Base-by-base conservation (phyloP, 352 stramenopile species). In the Globisporangium nodosum region DNA sequence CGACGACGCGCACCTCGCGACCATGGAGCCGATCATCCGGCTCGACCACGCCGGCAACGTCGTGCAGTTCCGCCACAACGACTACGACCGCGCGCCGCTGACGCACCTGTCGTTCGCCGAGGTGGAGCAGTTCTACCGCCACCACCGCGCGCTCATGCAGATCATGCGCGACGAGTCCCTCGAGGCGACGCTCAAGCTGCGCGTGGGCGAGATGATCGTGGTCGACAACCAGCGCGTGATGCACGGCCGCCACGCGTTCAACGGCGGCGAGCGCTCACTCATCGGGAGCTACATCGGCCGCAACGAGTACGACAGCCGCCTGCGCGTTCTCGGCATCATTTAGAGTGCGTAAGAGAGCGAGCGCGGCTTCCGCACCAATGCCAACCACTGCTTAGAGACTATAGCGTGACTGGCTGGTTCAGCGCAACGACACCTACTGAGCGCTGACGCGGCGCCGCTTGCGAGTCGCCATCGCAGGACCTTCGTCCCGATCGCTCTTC, bases 231-330 rank as follows among this genome's bases (percentile, higher is more conserved):
- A 94, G 46, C 83, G 87, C 31, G 85, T 96, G 43, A 78, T 92
- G 71, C 87, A 96, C 58, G 86, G 79, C 9, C 86, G 86, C 33
- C 65, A 88, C 43, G 84, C 84, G 15, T 96, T 96, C 59, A 60
- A 81, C 8, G 85, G 85, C 37, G 78, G 81, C 40, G 80, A 90
- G 11, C 79, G 87, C 30, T 83, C 83, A 37, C 72, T 96, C 37
- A 86, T 96, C 54, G 87, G 87, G 18, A 94, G 87, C 66, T 96
- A 96, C 77, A 94, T 96, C 55, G 85, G 85, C 30, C 80, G 76
- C 49, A 92, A 70, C 51, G 85, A 94, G 64, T 96, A 91, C 63
- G 85, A 94, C 50, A 92, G 82, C 54, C 76, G 85, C 12, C 70
- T 94, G n/a, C 85, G 85, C 27, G 71, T 90, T 35, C 70, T 94